phyloP scores from a whole-genome alignment of 1,284 basidiomycete genomes.

The Trichosporon sp. region DNA sequence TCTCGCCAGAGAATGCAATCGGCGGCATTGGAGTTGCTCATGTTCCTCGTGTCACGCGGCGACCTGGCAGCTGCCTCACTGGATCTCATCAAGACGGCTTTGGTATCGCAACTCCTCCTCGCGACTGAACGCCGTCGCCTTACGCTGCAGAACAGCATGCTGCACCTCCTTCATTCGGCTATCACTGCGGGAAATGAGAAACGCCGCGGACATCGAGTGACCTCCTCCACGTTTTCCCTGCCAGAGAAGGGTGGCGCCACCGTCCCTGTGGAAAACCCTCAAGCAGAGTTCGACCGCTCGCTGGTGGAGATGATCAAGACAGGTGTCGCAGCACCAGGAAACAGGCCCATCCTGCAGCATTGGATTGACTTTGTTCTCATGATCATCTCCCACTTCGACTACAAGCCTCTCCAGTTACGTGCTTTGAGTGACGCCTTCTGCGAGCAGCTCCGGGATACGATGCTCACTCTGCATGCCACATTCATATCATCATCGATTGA shows the following conservation, averaged over 20 bases:
- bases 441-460: conserved; percentile 66
- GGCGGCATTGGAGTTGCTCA: conserved; percentile 75
- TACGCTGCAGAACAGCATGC: conserved; percentile 86
- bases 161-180: conserved; percentile 85
- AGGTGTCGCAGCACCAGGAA: conserved; percentile 70
- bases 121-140: conserved; percentile 70
- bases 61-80: conserved; percentile 68
- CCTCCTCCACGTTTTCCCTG: conserved; percentile 31
- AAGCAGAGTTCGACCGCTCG: conserved; percentile 51
- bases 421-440: conserved; percentile 81
- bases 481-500: conserved; percentile 53
- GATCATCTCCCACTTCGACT: conserved; percentile 70
- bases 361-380: conserved; percentile 96
- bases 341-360: conserved; percentile 81
- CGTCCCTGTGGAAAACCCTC: background rate
- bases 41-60: conserved; percentile 75
- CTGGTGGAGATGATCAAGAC: conserved; percentile 77
- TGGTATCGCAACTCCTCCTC: conserved; percentile 75
- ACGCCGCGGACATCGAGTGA: conserved; percentile 43
- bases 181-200: conserved; percentile 63
- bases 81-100: conserved; percentile 67
- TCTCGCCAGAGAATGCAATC: conserved; percentile 63
- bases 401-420: conserved; percentile 64
- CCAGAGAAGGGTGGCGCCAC: conserved; percentile 24
- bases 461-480: conserved; percentile 54